phyloP scores from a whole-genome alignment of 495 filamentous ascomycete genomes.

The Chaetomium cochliodes region DNA sequence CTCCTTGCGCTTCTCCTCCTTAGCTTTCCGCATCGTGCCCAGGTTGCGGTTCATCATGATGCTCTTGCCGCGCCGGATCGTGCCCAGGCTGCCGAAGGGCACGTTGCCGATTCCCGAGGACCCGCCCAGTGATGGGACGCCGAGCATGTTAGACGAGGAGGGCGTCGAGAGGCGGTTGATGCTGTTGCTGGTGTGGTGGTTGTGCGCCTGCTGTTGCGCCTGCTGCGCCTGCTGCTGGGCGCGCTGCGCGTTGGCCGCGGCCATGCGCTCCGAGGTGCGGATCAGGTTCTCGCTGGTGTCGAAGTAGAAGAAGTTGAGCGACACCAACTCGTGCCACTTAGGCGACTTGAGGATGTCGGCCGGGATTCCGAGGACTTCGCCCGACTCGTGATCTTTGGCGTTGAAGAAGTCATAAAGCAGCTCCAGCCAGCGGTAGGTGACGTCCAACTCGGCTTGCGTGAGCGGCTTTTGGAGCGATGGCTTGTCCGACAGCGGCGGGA shows the following conservation, averaged over 20 bases:
- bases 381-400: slow-evolving; percentile 76
- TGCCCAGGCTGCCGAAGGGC: slow-evolving; percentile 69
- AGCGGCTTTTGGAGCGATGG: slow-evolving; percentile 84
- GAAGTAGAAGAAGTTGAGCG: slow-evolving; percentile 97
- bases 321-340: slow-evolving; percentile 96
- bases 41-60: slow-evolving; percentile 95
- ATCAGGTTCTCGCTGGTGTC: slow-evolving; percentile 89
- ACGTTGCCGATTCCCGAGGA: neutral
- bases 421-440: slow-evolving; percentile 93
- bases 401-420: slow-evolving; percentile 94
- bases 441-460: slow-evolving; percentile 84
- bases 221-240: slow-evolving; percentile 60
- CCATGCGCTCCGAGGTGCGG: slow-evolving; percentile 91
- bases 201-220: slow-evolving; percentile 26
- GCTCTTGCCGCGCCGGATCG: slow-evolving; percentile 78
- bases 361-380: slow-evolving; percentile 82
- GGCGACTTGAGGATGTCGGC: slow-evolving; percentile 89
- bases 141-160: neutral
- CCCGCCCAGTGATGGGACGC: slow-evolving; percentile 4
- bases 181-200: slow-evolving; percentile 67
- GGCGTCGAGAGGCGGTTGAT: neutral
- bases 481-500: slow-evolving; percentile 95
- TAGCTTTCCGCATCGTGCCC: slow-evolving; percentile 92
- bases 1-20: slow-evolving; percentile 92
- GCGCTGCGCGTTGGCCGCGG: slow-evolving; percentile 77